phyloP scores from a whole-genome alignment of 2,329 filamentous ascomycete genomes.

The Cladosporium sp. region DNA sequence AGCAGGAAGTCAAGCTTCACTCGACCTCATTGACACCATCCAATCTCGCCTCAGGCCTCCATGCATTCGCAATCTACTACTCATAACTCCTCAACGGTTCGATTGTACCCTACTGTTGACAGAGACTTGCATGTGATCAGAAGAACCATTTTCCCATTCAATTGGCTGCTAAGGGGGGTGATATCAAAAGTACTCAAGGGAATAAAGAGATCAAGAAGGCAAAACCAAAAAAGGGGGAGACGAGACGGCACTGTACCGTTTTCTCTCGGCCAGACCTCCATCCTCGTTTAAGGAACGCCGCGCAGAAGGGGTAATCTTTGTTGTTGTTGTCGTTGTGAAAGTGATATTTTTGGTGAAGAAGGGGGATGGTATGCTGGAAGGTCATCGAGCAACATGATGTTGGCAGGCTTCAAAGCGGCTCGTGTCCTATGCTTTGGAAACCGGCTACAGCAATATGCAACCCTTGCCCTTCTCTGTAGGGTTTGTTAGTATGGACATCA shows the following conservation, averaged over 20 bases:
- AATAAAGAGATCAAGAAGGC: constrained; percentile 7
- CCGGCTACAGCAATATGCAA: constrained; percentile 30
- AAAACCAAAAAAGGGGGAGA: constrained; percentile 8
- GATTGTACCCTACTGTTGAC: too few species aligned
- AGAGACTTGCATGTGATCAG: too few species aligned
- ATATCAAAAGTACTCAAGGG: constrained; percentile 12
- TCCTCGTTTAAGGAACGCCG: too few species aligned
- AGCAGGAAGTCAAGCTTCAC: too few species aligned
- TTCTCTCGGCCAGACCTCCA: too few species aligned
- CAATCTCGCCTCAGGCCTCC: too few species aligned
- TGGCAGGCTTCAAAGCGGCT: background rate
- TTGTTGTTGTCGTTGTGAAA: constrained; percentile 4
- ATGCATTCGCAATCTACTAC: too few species aligned
- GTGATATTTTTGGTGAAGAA: background rate
- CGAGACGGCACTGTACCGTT: constrained; percentile 7
- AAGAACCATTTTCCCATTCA: constrained; percentile 8
- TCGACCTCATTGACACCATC: too few species aligned
- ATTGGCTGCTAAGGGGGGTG: constrained; percentile 8
- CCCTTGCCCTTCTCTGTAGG: constrained; percentile 29
- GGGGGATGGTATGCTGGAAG: too few species aligned
- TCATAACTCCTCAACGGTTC: too few species aligned
- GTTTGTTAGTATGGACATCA: background rate
- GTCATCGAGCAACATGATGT: too few species aligned
- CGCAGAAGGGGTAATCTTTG: constrained; percentile 12
- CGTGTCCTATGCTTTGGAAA: background rate